These are phyloP conservation scores for Kwoniella sp. DNA, from an alignment of 768 basidiomycete species.

Conservation along the genomic window DNA sequence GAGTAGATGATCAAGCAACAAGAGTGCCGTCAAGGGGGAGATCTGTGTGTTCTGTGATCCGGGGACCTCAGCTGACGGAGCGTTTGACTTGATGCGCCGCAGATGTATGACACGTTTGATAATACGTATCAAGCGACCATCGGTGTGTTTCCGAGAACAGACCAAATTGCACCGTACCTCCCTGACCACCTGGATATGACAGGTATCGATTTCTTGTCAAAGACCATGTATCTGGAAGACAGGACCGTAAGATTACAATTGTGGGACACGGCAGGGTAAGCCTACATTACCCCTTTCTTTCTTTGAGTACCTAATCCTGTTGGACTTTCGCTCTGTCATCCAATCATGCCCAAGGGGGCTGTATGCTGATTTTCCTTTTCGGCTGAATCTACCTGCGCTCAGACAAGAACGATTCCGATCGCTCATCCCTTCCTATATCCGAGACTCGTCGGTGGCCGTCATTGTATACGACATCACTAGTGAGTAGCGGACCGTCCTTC, in stretches of 20 bases:
- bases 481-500: no score
- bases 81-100: background rate
- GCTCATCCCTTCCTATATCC: slow-evolving; percentile 96
- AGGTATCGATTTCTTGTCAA: slow-evolving; percentile 96
- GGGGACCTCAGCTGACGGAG: background rate
- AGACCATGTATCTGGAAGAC: slow-evolving; percentile 99
- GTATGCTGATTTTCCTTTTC: no score
- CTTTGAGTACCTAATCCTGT: no score
- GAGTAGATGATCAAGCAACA: no score
- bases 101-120: slow-evolving; percentile 99
- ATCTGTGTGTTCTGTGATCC: no score
- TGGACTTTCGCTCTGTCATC: no score
- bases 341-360: no score
- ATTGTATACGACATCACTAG: slow-evolving; percentile 99
- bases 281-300: no score
- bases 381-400: no score
- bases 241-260: slow-evolving; percentile 94
- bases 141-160: slow-evolving; percentile 27
- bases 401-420: slow-evolving; percentile 87
- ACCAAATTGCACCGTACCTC: background rate
- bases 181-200: background rate
- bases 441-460: slow-evolving; percentile 97
- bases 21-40: no score
- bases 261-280: slow-evolving; percentile 76
- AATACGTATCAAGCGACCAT: slow-evolving; percentile 75